Conservation (phyloP, 345 rosid genomes). For the Hypericum perforatum region DNA sequence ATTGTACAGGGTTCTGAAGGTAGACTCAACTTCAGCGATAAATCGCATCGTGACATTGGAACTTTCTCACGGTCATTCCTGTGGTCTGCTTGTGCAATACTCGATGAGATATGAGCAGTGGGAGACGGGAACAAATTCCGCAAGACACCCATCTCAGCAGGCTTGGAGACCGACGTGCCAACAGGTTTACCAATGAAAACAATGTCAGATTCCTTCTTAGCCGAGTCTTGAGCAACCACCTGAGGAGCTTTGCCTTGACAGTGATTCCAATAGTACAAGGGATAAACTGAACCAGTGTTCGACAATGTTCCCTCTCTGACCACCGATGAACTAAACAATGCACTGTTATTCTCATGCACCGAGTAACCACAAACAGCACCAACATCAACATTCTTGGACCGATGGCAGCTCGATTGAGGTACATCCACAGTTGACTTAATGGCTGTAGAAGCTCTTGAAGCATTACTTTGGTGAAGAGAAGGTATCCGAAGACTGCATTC, state of each 20-base stretch:
- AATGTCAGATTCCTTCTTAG: slow-evolving; percentile 18
- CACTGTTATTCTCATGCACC: slow-evolving; percentile 26
- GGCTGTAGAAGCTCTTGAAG: slow-evolving; percentile 20
- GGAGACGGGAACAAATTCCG: slow-evolving; percentile 22
- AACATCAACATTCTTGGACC: slow-evolving; percentile 23
- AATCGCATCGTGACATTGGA: slow-evolving; percentile 47
- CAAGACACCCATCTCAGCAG: slow-evolving; percentile 23
- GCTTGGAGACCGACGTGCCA: slow-evolving; percentile 33
- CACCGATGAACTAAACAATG: slow-evolving; percentile 23
- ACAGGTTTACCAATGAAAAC: slow-evolving; percentile 68
- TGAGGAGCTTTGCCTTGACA: slow-evolving; percentile 27
- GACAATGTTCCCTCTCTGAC: slow-evolving; percentile 25
- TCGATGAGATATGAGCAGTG: slow-evolving; percentile 20
- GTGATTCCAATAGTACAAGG: slow-evolving; percentile 55
- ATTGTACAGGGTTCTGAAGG: slow-evolving; percentile 34
- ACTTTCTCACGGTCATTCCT: slow-evolving; percentile 22
- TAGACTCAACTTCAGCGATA: slow-evolving; percentile 71
- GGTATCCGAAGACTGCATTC: slow-evolving; percentile 28
- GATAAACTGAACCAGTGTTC: slow-evolving; percentile 54
- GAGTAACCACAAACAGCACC: slow-evolving; percentile 32
- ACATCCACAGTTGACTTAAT: slow-evolving; percentile 14
- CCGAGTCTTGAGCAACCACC: slow-evolving; percentile 28
- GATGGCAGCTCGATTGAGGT: slow-evolving; percentile 16
- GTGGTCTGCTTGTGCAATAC: slow-evolving; percentile 17
- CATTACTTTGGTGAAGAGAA: slow-evolving; percentile 21